A percentile compares a stretch with the other conserved stretches of the same genome.
Conservation (phyloP, 2,329 filamentous ascomycete genomes). For the Beauveria brongniartii region DNA sequence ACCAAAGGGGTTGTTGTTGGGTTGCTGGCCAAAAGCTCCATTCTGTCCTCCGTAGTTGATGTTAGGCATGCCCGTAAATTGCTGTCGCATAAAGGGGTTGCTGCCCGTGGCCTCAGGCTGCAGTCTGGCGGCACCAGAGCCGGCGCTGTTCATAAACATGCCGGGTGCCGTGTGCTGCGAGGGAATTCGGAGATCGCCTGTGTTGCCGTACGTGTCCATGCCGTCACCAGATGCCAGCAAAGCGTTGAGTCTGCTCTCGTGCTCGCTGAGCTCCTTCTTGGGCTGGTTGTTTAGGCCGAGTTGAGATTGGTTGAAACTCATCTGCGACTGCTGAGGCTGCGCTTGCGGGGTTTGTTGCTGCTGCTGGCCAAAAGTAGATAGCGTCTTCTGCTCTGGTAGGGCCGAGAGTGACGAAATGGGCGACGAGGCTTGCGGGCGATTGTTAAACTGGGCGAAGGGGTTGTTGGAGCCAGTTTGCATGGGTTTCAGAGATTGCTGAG, state of each 20-base stretch:
- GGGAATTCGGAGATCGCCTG: constrained; percentile 90
- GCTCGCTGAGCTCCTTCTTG: constrained; percentile 51
- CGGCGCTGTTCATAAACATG: constrained; percentile 93
- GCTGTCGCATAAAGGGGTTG: constrained; percentile 82
- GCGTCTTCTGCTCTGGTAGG: constrained; percentile 76
- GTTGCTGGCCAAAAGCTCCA: constrained; percentile 41
- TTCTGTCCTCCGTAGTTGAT: constrained; percentile 45
- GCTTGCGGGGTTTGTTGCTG: constrained; percentile 26
- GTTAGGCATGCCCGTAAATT: constrained; percentile 70
- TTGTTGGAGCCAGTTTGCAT: constrained; percentile 96
- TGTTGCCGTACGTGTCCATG: constrained; percentile 95
- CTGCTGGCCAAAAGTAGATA: constrained; percentile 50
- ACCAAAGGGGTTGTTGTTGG: constrained; percentile 53
- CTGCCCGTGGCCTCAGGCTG: constrained; percentile 65
- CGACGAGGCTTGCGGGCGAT: constrained; percentile 47
- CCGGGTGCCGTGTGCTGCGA: constrained; percentile 94
- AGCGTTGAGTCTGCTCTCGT: constrained; percentile 72
- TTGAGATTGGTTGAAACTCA: constrained; percentile 10
- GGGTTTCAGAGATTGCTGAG: constrained; percentile 61
- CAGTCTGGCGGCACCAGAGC: constrained; percentile 65
- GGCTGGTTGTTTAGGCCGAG: constrained; percentile 21
- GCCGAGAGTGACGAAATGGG: constrained; percentile 64
- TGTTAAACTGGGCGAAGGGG: constrained; percentile 75
- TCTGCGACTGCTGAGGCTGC: constrained; percentile 29
- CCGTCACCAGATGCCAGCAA: constrained; percentile 83